phyloP scores from a whole-genome alignment of 1,284 basidiomycete species.

The Pseudozyma hubeiensis region DNA sequence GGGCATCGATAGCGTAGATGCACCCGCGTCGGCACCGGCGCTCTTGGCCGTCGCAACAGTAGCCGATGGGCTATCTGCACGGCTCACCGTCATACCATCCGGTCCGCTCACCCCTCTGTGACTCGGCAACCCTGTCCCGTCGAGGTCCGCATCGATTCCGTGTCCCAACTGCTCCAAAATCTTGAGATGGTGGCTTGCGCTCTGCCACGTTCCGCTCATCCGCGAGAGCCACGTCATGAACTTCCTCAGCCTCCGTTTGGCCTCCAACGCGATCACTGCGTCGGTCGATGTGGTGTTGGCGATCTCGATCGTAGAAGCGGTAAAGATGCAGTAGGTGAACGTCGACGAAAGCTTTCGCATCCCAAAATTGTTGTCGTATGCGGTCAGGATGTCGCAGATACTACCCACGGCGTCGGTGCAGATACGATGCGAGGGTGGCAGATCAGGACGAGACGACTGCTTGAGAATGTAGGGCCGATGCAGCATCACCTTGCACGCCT shows the following conservation, averaged over 20 bases:
- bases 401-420: conserved; percentile 52
- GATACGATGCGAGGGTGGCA: conserved; percentile 51
- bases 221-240: conserved; percentile 52
- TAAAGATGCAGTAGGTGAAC: conserved; percentile 58
- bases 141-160: conserved; percentile 48
- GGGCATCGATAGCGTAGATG: conserved; percentile 10
- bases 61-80: conserved; percentile 26
- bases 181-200: conserved; percentile 47
- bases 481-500: conserved; percentile 48
- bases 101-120: conserved; percentile 16
- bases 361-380: conserved; percentile 52
- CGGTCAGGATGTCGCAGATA: conserved; percentile 47
- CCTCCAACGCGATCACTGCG: conserved; percentile 27
- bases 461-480: conserved; percentile 59
- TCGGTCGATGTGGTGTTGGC: conserved; percentile 59
- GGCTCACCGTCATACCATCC: conserved; percentile 10
- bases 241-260: conserved; percentile 48
- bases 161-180: conserved; percentile 52
- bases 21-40: conserved; percentile 2
- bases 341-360: conserved; percentile 52
- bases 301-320: conserved; percentile 56
- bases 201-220: conserved; percentile 47
- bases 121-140: conserved; percentile 45
- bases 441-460: conserved; percentile 31
- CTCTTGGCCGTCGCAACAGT: conserved; percentile 8